These are phyloP conservation scores for Russula olivacea DNA, from an alignment of 768 basidiomycete species.

Conservation along the genomic window DNA sequence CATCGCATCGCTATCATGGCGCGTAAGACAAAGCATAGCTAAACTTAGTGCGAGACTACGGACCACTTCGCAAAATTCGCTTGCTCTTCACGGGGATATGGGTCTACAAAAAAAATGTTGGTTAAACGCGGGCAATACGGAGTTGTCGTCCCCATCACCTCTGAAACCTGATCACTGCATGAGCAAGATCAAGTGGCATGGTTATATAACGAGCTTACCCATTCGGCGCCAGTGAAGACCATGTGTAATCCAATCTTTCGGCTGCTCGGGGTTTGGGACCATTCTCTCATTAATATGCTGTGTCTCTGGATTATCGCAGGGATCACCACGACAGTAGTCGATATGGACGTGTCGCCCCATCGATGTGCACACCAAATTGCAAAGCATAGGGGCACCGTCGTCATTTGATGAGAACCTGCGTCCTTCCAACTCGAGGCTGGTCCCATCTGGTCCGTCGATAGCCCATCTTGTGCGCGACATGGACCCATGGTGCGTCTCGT, in stretches of 20 bases:
- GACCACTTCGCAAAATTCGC: slow-evolving; percentile 51
- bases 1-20: slow-evolving; percentile 40
- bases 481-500: slow-evolving; percentile 58
- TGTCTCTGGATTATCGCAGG: slow-evolving; percentile 41
- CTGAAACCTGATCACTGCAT: slow-evolving; percentile 42
- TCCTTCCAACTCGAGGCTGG: slow-evolving; percentile 48
- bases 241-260: slow-evolving; percentile 55
- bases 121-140: not conserved
- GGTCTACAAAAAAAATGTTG: slow-evolving; percentile 35
- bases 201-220: slow-evolving; percentile 35
- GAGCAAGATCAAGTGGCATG: slow-evolving; percentile 5
- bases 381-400: slow-evolving; percentile 59
- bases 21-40: not conserved
- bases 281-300: slow-evolving; percentile 43
- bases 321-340: slow-evolving; percentile 46
- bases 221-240: slow-evolving; percentile 51
- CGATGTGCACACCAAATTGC: slow-evolving; percentile 51
- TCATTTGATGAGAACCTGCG: slow-evolving; percentile 49
- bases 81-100: slow-evolving; percentile 54
- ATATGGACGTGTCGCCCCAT: slow-evolving; percentile 56
- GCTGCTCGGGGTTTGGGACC: slow-evolving; percentile 40
- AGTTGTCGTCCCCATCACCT: slow-evolving; percentile 30
- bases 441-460: slow-evolving; percentile 48
- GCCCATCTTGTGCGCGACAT: slow-evolving; percentile 57
- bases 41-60: slow-evolving; percentile 7